These are phyloP conservation scores for Ophiosphaerella narmari DNA, from an alignment of 2,329 filamentous ascomycete genomes.

Conservation along the genomic window DNA sequence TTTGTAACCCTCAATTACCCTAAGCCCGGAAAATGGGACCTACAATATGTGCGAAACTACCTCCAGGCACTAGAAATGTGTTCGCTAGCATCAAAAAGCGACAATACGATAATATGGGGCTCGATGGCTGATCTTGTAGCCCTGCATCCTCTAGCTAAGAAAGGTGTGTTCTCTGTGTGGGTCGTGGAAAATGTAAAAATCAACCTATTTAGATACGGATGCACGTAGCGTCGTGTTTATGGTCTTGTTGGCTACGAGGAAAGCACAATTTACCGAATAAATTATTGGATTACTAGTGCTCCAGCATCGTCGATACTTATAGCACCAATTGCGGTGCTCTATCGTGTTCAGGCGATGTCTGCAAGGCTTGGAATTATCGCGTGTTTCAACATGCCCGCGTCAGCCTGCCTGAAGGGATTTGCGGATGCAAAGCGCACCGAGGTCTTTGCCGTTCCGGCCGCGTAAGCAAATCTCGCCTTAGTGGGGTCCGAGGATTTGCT, in stretches of 20 bases:
- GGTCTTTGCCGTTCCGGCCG: slow-evolving; percentile 31
- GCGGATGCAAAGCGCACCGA: slow-evolving; percentile 28
- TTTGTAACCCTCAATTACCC: slow-evolving; percentile 10
- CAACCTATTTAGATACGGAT: slow-evolving; percentile 6
- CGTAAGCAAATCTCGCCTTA: slow-evolving; percentile 16
- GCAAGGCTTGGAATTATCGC: slow-evolving; percentile 21
- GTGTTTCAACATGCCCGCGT: slow-evolving; percentile 26
- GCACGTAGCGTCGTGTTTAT: slow-evolving; percentile 3
- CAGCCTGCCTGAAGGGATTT: slow-evolving; percentile 22
- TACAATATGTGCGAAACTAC: not conserved
- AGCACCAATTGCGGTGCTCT: slow-evolving; percentile 21
- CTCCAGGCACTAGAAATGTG: slow-evolving; percentile 10
- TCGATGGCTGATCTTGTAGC: slow-evolving; percentile 11
- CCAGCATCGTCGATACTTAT: slow-evolving; percentile 27
- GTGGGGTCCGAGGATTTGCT: no score
- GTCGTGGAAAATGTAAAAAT: not conserved
- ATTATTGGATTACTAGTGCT: slow-evolving; percentile 21
- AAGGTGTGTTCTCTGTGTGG: not conserved
- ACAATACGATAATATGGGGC: slow-evolving; percentile 17
- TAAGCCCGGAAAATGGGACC: not conserved
- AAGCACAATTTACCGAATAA: slow-evolving; percentile 13
- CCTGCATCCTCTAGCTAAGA: slow-evolving; percentile 4
- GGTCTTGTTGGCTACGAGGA: slow-evolving; percentile 13
- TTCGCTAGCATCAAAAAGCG: slow-evolving; percentile 5
- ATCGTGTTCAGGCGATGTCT: slow-evolving; percentile 12